phyloP scores from a whole-genome alignment of 169 alveolate genomes.

The Eimeria acervulina region DNA sequence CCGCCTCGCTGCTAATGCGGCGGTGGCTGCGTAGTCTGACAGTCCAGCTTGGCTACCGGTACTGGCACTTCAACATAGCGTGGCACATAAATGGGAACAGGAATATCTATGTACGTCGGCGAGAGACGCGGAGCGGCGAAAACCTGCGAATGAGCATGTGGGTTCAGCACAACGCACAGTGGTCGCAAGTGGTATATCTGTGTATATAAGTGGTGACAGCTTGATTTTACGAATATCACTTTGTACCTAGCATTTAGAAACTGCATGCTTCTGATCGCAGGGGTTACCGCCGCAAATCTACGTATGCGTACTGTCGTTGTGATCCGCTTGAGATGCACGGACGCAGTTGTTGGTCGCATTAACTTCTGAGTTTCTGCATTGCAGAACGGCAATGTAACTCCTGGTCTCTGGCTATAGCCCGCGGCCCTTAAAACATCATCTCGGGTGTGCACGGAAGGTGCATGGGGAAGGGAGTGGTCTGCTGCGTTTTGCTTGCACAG shows the following conservation, averaged over 20 bases:
- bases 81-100: slow-evolving; percentile 82
- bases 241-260: not conserved
- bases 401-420: slow-evolving; percentile 8
- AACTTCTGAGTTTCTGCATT: not conserved
- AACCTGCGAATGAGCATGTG: slow-evolving; percentile 16
- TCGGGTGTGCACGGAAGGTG: not conserved
- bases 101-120: slow-evolving; percentile 78
- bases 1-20: slow-evolving; percentile 8
- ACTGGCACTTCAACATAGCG: slow-evolving; percentile 84
- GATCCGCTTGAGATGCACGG: slow-evolving; percentile 29
- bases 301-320: slow-evolving; percentile 25
- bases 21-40: slow-evolving; percentile 14
- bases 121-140: slow-evolving; percentile 78
- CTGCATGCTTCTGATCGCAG: not conserved
- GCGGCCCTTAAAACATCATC: not conserved
- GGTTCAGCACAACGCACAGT: not conserved
- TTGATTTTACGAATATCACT: not conserved
- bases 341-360: not conserved
- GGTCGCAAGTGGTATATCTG: not conserved
- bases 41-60: slow-evolving; percentile 75
- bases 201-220: not conserved
- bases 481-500: slow-evolving; percentile 4
- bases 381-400: slow-evolving; percentile 1
- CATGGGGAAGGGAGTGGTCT: not conserved
- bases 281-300: not conserved